Conservation (phyloP, 1,139 yeast genomes). For the Geotrichum candidum region DNA sequence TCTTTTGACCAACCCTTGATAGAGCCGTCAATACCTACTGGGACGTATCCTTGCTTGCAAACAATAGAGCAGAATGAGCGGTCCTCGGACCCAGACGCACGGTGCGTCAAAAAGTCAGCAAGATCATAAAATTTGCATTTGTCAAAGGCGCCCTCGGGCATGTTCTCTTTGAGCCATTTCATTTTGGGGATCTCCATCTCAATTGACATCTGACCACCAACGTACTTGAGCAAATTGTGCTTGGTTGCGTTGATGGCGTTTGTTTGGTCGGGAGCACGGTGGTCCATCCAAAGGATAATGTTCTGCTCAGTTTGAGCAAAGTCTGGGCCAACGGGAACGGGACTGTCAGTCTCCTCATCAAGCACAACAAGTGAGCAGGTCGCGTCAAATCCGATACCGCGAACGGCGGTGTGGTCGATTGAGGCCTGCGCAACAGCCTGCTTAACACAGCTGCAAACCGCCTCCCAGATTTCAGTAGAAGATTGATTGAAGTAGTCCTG, state of each 20-base stretch:
- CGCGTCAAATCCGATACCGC: constrained; percentile 94
- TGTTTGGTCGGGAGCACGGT: constrained; percentile 88
- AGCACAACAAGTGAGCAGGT: constrained; percentile 90
- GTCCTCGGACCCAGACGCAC: constrained; percentile 81
- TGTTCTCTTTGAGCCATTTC: constrained; percentile 87
- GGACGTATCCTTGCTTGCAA: constrained; percentile 93
- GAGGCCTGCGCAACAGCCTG: constrained; percentile 67
- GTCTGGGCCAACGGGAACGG: constrained; percentile 90
- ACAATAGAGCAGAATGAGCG: constrained; percentile 86
- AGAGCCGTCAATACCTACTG: constrained; percentile 65
- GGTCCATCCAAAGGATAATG: constrained; percentile 96
- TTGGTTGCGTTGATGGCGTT: constrained; percentile 70
- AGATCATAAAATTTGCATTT: constrained; percentile 83
- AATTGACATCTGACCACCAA: constrained; percentile 95
- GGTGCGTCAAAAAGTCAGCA: constrained; percentile 84
- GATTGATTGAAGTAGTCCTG: constrained; percentile 63
- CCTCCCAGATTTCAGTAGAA: constrained; percentile 88
- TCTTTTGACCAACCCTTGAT: constrained; percentile 85
- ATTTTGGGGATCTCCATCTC: constrained; percentile 98
- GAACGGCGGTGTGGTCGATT: constrained; percentile 57
- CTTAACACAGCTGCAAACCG: constrained; percentile 77
- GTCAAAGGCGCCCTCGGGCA: constrained; percentile 59
- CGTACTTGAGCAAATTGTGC: constrained; percentile 77
- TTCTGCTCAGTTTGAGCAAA: constrained; percentile 67
- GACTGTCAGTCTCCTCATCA: constrained; percentile 56